Base-by-base conservation (phyloP, 768 basidiomycete genomes). In the Dacryopinax primogenitus region DNA sequence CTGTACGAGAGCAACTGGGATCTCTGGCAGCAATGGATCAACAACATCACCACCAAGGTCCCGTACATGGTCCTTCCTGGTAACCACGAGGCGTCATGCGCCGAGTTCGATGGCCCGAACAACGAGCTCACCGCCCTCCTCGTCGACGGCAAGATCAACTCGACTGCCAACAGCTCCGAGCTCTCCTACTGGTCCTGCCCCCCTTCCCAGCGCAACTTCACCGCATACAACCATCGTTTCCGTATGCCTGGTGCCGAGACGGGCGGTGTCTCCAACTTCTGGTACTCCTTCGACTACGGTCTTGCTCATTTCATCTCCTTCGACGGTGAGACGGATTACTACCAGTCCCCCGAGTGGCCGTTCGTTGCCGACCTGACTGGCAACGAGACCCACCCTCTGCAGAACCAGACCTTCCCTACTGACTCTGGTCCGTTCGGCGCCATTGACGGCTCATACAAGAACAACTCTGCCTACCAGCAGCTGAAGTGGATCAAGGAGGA, bases 51-150 rank as follows among this genome's bases (percentile, higher is more conserved):
- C 12, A 64, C 70, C 15, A 28, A 41, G 16, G 64, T 66, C 36
- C 66, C 72, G 18, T 73, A 72, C 69, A 72, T 73, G 71, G 71
- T 73, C 18, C 36, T 47, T 1, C 68, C 69, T 0, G 73, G 73
- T 7, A 74, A 74, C 41, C 73, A 74, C 68, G 73, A 74, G 65
- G 67, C 67, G 16, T 66, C 67, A 41, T 67, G 69, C 65, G 34
- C 62, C 67, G 69, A 71, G 30, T 58, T 58, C 51, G 51, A 58
- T 30, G 51, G 51, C 51, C 51, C 51, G 13, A 58, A 58, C 51
- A 58, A 58, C 51, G 51, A 58, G 26, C 51, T 58, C 4, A 58
- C 51, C 51, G 12, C 51, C 13, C 11, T 58, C 7, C 44, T 58
- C 63, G 63, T 62, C 41, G 18, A 65, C 26, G 64, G 58, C 33